phyloP scores from a whole-genome alignment of 352 stramenopile genomes.

The Phytophthora capsici region DNA sequence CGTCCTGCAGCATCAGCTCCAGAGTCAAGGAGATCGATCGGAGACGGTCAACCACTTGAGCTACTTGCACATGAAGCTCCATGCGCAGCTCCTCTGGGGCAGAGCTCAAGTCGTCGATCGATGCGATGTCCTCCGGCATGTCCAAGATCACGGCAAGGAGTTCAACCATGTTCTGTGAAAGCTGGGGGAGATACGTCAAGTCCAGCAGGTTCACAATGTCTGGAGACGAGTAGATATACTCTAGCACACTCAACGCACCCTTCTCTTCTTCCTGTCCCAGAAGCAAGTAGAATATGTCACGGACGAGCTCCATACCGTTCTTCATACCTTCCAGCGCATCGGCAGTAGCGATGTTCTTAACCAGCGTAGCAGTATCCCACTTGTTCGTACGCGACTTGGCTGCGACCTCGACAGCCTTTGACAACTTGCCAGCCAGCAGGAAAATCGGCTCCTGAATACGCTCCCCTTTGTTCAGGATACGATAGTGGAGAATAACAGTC shows the following conservation, averaged over 20 bases:
- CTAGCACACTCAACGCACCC: slow-evolving; percentile 58
- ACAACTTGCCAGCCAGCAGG: slow-evolving; percentile 73
- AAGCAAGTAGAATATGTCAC: slow-evolving; percentile 74
- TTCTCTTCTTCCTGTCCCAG: slow-evolving; percentile 63
- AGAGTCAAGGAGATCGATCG: slow-evolving; percentile 51
- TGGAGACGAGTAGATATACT: slow-evolving; percentile 64
- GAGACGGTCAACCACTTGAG: slow-evolving; percentile 64
- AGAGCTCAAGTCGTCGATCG: slow-evolving; percentile 48
- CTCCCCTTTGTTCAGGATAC: slow-evolving; percentile 73
- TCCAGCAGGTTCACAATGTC: slow-evolving; percentile 71
- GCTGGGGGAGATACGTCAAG: slow-evolving; percentile 58
- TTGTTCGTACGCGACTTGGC: slow-evolving; percentile 57
- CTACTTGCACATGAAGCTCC: slow-evolving; percentile 75
- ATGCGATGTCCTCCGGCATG: slow-evolving; percentile 74
- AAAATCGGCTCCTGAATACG: slow-evolving; percentile 85
- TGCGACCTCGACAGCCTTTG: slow-evolving; percentile 67
- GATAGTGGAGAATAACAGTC: slow-evolving; percentile 86
- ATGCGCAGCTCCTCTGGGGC: slow-evolving; percentile 55
- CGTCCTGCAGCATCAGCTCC: slow-evolving; percentile 67
- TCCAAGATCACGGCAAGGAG: slow-evolving; percentile 79
- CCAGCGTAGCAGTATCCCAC: slow-evolving; percentile 53
- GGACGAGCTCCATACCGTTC: slow-evolving; percentile 63
- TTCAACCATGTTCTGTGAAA: slow-evolving; percentile 77
- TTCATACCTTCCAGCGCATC: slow-evolving; percentile 66
- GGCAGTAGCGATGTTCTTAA: slow-evolving; percentile 68